Conservation (phyloP, 2,329 filamentous ascomycete species). For the Zopfia rhizophila region DNA sequence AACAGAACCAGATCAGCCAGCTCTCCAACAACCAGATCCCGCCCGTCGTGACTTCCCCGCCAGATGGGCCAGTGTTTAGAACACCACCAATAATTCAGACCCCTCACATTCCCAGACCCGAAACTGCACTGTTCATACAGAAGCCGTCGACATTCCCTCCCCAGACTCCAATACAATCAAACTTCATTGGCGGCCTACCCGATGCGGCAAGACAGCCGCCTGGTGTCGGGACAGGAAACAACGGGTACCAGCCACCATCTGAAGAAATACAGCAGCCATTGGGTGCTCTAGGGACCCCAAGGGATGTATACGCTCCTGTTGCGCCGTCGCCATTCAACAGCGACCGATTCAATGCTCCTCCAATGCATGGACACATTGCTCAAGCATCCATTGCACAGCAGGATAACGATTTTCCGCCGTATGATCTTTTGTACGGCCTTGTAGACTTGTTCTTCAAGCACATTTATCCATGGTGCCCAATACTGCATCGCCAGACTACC, state of each 20-base stretch:
- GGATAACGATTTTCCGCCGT: conserved; percentile 65
- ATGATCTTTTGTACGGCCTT: conserved; percentile 68
- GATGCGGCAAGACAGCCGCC: conserved; percentile 33
- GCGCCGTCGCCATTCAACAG: conserved; percentile 31
- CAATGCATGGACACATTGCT: conserved; percentile 29
- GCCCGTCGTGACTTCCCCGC: conserved; percentile 39
- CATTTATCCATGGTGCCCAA: conserved; percentile 79
- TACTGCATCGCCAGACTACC: conserved; percentile 85
- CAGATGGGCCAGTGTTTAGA: conserved; percentile 46
- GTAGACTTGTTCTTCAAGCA: conserved; percentile 73
- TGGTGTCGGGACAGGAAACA: conserved; percentile 28
- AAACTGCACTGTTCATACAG: conserved; percentile 59
- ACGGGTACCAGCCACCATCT: conserved; percentile 39
- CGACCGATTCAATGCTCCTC: conserved; percentile 40
- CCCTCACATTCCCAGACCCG: conserved; percentile 55
- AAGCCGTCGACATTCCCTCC: conserved; percentile 52
- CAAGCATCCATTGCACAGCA: conserved; percentile 33
- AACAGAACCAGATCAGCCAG: conserved; percentile 59
- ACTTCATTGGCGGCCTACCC: conserved; percentile 52
- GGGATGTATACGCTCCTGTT: conserved; percentile 37
- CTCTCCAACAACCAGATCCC: conserved; percentile 45
- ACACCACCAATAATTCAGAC: conserved; percentile 50
- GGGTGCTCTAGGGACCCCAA: conserved; percentile 28
- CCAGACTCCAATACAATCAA: conserved; percentile 41
- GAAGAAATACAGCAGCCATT: conserved; percentile 38